Evolutionary conservation across 495 filamentous ascomycete genomes (phyloP), one percentile per base, ranked within the genome.

Genomic region (Aspergillus nanangensis): DNA sequence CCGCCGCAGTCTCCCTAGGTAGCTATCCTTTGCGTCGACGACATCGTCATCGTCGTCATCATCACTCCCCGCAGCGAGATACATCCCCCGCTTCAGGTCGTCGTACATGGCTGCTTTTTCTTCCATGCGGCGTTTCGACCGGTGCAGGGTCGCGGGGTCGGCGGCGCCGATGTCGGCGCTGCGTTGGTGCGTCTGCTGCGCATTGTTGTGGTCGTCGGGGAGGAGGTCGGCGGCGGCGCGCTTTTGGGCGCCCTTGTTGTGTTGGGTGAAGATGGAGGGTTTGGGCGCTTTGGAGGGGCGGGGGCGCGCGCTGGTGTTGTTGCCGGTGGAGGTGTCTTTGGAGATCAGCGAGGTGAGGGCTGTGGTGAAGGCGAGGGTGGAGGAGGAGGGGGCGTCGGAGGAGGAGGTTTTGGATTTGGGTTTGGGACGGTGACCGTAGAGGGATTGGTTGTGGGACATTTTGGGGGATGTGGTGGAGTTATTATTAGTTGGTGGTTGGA

Each of bases 71-170:
- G 32, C 63, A 0, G 62, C 58, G 5, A 64, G 41, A 74, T 76
- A 66, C 69, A 81, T 48, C 79, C 89, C 47, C 77, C 86, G 45
- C 64, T 92, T 91, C 83, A 98, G 80, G 37, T 84, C 80, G 0
- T 83, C 79, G 65, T 98, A 98, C 15, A 90, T 58, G 3, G 83
- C 77, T 34, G 84, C 88, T 64, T 98, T 98, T 64, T 89, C 81
- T 52, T 90, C 82, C 83, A 98, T 84, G 42, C 80, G 84, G 36
- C 82, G 76, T 55, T 85, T 85, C 13, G 84, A 83, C 39, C 86
- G 82, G 41, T 72, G 62, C 11, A 78, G 55, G 0, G 67, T 67
- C 8, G 63, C 64, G n/a, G 63, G 54, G 35, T 79, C 75, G 34
- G 77, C 59, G 15, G 42, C 47, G 5, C 69, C 71, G 44, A 72